Base-by-base conservation (phyloP, 2,329 filamentous ascomycete species). In the Plectosphaerella sp. region DNA sequence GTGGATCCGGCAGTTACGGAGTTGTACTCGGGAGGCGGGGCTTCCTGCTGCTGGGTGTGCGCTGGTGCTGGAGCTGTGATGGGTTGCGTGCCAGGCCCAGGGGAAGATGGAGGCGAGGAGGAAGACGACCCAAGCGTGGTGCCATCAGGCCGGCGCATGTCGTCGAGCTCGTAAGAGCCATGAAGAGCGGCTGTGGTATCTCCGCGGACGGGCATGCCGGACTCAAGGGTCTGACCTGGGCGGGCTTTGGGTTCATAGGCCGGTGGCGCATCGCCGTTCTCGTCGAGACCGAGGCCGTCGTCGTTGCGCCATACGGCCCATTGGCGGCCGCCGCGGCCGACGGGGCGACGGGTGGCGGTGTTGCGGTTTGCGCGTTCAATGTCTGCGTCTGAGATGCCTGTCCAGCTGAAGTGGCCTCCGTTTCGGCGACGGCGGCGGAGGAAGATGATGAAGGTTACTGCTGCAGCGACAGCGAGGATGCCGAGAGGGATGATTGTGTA, bases 261-360 rank as follows among this genome's bases (percentile, higher is more conserved):
- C 47, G 84, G 84, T 48, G 84, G 84, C 10, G 83, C 81, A 63
- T 87, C 82, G 25, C 84, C 84, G 43, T 76, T 66, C 67, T 86
- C 83, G 61, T 87, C 77, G 52, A 87, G 65, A 16, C 84, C 84
- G 37, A 39, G 37, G 0, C 84, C 84, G 57, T 87, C 84, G 45
- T 77, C 72, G 49, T 48, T 59, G 12, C 59, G 59, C 28, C 62
- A 59, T 12, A 43, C 41, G 9, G 59, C 59, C 61, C 52, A 66
- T 24, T 43, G 37, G 48, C 42, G 54, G 53, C 18, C 33, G 46
- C 48, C 36, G n/a, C 51, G 42, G 41, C 48, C 25, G 47, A 48
- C 28, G 12, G 54, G 42, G 33, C 58, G 67, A 59, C 56, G 67
- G 58, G 60, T 69, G 59, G 43, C 46, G 24, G 52, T 49, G 15